Evolutionary conservation across 352 stramenopile species (phyloP).

Genomic region (Phytophthora boehmeriae): DNA sequence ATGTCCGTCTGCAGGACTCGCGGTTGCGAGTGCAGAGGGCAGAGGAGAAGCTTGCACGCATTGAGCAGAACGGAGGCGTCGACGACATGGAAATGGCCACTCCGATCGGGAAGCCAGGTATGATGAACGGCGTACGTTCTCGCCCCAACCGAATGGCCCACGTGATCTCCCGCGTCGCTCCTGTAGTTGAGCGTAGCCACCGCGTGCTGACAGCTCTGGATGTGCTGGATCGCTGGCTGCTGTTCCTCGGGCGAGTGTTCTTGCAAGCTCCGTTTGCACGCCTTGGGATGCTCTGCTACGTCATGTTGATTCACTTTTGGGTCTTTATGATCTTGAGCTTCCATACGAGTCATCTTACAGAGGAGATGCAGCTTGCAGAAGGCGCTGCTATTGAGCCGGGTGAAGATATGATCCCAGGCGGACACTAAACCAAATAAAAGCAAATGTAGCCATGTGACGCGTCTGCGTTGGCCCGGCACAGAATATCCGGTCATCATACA

Average conservation of each 20-base stretch:
- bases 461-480: background rate
- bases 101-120: conserved; percentile 40
- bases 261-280: conserved; percentile 76
- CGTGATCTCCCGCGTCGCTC: conserved; percentile 65
- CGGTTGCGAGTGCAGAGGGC: conserved; percentile 48
- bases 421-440: conserved; percentile 5
- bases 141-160: conserved; percentile 71
- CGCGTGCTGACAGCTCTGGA: conserved; percentile 69
- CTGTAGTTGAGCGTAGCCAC: conserved; percentile 72
- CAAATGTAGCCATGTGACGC: conserved; percentile 11
- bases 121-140: conserved; percentile 30
- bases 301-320: conserved; percentile 85
- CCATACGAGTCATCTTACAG: conserved; percentile 85
- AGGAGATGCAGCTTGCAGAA: conserved; percentile 65
- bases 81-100: conserved; percentile 76
- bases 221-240: conserved; percentile 72
- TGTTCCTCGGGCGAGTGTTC: conserved; percentile 84
- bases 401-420: conserved; percentile 34
- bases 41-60: conserved; percentile 65
- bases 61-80: conserved; percentile 66
- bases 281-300: conserved; percentile 76
- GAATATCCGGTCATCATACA: too few relatives aligned
- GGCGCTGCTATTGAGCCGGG: conserved; percentile 28
- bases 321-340: conserved; percentile 88
- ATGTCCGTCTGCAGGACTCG: conserved; percentile 68